Evolutionary conservation across 106 monocot genomes (phyloP).

Genomic region (Dioscorea dumetorum): DNA sequence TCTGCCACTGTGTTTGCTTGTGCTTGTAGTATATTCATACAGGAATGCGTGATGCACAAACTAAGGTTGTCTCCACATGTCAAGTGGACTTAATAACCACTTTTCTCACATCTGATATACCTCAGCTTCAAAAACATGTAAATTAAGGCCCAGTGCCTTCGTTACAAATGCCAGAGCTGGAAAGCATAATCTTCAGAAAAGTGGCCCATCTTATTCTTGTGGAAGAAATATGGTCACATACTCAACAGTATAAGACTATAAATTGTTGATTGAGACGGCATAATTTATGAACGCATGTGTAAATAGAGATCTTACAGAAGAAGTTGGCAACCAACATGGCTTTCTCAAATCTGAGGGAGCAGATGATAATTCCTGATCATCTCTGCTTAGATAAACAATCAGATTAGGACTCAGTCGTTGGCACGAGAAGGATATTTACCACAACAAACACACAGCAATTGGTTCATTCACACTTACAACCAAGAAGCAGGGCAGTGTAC

Average conservation of each 20-base stretch:
- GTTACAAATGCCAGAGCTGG: too few relatives aligned
- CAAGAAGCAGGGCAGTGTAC: conserved; percentile 91
- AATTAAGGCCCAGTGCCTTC: too few relatives aligned
- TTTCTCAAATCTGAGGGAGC: conserved; percentile 26
- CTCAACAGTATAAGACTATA: neutral
- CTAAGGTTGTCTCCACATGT: neutral
- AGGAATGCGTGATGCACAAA: neutral
- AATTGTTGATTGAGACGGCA: neutral
- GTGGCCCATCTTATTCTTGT: neutral
- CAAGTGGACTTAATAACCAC: neutral
- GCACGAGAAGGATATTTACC: neutral
- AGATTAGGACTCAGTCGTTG: neutral
- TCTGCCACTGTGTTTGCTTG: too few relatives aligned
- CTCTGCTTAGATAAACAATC: conserved; percentile 26
- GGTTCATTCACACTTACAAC: conserved; percentile 43
- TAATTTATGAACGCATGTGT: too few relatives aligned
- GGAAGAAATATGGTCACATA: neutral
- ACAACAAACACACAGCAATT: neutral
- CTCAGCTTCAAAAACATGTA: too few relatives aligned
- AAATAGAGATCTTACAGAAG: conserved; percentile 36
- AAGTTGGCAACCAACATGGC: conserved; percentile 73
- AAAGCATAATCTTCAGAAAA: too few relatives aligned
- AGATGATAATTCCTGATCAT: conserved; percentile 19
- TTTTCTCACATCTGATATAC: too few relatives aligned
- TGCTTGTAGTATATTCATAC: too few relatives aligned